Evolutionary conservation across 2,329 filamentous ascomycete species (phyloP).

Genomic region (Myriosclerotinia duriaeana): DNA sequence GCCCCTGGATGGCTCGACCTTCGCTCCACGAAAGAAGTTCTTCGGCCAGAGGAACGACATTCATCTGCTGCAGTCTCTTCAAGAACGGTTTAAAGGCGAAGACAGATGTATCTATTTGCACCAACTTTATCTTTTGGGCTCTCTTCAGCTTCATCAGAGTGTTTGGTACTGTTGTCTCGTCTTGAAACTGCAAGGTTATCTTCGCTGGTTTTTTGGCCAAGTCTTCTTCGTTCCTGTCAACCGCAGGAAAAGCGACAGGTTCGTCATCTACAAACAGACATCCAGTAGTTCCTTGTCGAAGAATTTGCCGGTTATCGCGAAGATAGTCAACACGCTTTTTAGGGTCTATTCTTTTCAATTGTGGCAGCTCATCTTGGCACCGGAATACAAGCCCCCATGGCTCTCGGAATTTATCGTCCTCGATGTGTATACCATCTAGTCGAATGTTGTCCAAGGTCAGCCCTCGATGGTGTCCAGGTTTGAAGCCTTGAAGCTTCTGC

Average conservation of each 20-base stretch:
- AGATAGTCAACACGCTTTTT: slow-evolving; percentile 48
- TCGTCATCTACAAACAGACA: slow-evolving; percentile 54
- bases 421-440: slow-evolving; percentile 28
- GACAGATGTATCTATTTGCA: slow-evolving; percentile 62
- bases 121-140: slow-evolving; percentile 46
- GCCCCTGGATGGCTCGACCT: slow-evolving; percentile 23
- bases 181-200: slow-evolving; percentile 53
- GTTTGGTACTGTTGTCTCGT: slow-evolving; percentile 47
- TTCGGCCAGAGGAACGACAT: slow-evolving; percentile 55
- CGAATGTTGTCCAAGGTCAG: slow-evolving; percentile 41
- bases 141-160: slow-evolving; percentile 48
- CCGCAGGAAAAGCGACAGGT: slow-evolving; percentile 59
- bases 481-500: slow-evolving; percentile 50
- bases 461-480: slow-evolving; percentile 46
- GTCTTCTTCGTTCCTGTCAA: slow-evolving; percentile 52
- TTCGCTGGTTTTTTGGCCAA: slow-evolving; percentile 49
- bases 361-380: slow-evolving; percentile 47
- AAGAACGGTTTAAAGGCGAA: slow-evolving; percentile 71
- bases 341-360: slow-evolving; percentile 41
- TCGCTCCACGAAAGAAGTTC: slow-evolving; percentile 48
- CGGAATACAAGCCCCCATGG: slow-evolving; percentile 46
- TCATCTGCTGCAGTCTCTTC: slow-evolving; percentile 55
- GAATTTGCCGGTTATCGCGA: slow-evolving; percentile 47
- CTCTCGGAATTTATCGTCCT: slow-evolving; percentile 33
- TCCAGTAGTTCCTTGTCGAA: slow-evolving; percentile 62